Evolutionary conservation across 345 rosid species (phyloP), one percentile per base, ranked within the genome.

Genomic region (Erysimum cheiranthoides): DNA sequence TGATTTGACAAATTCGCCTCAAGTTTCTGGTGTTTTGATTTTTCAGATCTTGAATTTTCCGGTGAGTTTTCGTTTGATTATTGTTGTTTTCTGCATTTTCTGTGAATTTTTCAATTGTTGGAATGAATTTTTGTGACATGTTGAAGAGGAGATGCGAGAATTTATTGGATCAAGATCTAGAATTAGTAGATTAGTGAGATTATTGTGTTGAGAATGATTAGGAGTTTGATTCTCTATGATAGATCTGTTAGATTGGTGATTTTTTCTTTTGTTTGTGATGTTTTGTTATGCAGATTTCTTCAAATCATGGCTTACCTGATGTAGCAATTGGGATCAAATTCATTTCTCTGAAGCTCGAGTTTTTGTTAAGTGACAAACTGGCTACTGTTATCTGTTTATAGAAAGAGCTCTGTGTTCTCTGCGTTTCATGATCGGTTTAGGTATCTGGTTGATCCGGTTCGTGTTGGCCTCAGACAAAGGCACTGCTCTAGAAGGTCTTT

Each of bases 371-470:
- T 32, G 38, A 34, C 9, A 14, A 73, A 7, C n/a, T 56, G 43
- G 38, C 52, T 64, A 6, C 47, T 12, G 56, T 62, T 53, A 10
- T 32, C 58, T 60, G 39, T 14, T 8, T 54, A 14, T 21, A 67
- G 52, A 54, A 62, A 70, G 35, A 4, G 49, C 5, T 2, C 13
- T 62, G 51, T 59, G 36, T 46, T 61, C 77, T 62, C 14, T 28
- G 63, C 58, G 71, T 78, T 90, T 86, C 81, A 89, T 90, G 96
- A 70, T 86, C 60, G 62, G 59, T 73, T 69, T 73, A 49, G 75
- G 66, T 68, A 47, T 67, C 50, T 78, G 68, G 39, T 78, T 30
- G 47, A 18, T 18, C 73, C 61, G 38, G 74, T 62, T 74, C 31
- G 73, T 21, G 50, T 69, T 62, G 81, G 79, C 67, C 71, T 82